Percentiles rank a stretch among this genome's conserved stretches.
Evolutionary conservation across 75 land plant species (phyloP).

Genomic region (Cunninghamia lanceolata): DNA sequence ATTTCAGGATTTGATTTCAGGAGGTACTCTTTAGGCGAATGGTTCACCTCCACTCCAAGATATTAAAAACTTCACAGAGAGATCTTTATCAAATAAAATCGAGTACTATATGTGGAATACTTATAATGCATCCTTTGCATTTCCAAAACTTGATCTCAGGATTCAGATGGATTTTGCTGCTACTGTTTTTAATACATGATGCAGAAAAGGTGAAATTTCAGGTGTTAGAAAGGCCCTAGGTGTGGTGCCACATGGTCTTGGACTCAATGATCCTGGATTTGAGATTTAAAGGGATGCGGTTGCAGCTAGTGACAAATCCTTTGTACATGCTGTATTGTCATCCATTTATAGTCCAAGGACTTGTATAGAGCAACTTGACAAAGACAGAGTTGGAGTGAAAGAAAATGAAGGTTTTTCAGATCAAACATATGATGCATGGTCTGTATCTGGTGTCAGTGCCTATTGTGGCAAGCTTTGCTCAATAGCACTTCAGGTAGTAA

Average conservation of each 20-base stretch:
- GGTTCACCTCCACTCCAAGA: constrained; percentile 57
- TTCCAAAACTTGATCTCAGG: constrained; percentile 80
- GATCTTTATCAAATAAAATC: constrained; percentile 29
- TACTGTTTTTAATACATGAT: constrained; percentile 74
- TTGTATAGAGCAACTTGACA: constrained; percentile 86
- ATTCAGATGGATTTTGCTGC: constrained; percentile 91
- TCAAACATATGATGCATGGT: constrained; percentile 90
- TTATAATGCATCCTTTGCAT: constrained; percentile 85
- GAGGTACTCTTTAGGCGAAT: constrained; percentile 90
- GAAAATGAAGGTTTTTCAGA: constrained; percentile 93
- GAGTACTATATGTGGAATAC: constrained; percentile 88
- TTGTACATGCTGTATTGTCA: constrained; percentile 77
- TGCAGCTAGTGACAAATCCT: constrained; percentile 65
- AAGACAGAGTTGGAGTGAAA: constrained; percentile 83
- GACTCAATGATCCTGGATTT: constrained; percentile 78
- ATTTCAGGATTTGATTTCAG: constrained; percentile 53
- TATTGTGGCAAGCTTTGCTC: constrained; percentile 85
- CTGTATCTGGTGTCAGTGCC: constrained; percentile 80
- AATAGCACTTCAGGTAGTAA: constrained; percentile 76
- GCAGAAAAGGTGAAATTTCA: constrained; percentile 47
- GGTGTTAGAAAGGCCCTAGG: constrained; percentile 71
- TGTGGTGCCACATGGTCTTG: constrained; percentile 92
- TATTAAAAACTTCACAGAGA: constrained; percentile 29
- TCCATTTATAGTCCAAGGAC: constrained; percentile 85
- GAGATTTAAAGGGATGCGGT: constrained; percentile 77